Evolutionary conservation across 2,329 filamentous ascomycete species (phyloP).

Genomic region (Periglandula ipomoeae): DNA sequence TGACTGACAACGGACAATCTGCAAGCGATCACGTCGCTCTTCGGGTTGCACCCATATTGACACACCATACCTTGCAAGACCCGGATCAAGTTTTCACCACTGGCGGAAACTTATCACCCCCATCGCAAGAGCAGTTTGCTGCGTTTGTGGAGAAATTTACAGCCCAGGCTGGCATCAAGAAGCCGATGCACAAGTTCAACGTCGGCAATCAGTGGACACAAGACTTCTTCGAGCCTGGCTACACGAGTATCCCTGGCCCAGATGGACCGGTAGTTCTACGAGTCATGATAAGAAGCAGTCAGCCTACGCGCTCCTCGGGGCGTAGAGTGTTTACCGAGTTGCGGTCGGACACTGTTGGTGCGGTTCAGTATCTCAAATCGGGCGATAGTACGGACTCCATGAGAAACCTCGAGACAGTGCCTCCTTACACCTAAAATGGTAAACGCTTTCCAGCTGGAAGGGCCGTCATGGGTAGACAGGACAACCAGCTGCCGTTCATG

Average conservation of each 20-base stretch:
- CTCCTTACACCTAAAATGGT: slow-evolving; percentile 18
- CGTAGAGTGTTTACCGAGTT: slow-evolving; percentile 24
- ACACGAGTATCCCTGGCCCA: slow-evolving; percentile 29
- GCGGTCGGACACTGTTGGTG: slow-evolving; percentile 20
- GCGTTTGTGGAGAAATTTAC: not conserved
- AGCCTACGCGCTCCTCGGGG: slow-evolving; percentile 16
- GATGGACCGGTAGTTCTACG: slow-evolving; percentile 14
- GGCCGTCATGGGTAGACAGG: slow-evolving; percentile 12
- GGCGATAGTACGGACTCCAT: slow-evolving; percentile 13
- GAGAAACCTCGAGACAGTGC: slow-evolving; percentile 30
- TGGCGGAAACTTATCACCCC: no score
- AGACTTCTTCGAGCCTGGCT: slow-evolving; percentile 30
- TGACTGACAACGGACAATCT: slow-evolving; percentile 14
- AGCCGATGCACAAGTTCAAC: slow-evolving; percentile 6
- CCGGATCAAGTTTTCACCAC: slow-evolving; percentile 18
- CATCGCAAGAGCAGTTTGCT: not conserved
- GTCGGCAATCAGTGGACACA: slow-evolving; percentile 26
- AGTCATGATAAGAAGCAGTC: slow-evolving; percentile 20
- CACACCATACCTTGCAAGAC: slow-evolving; percentile 26
- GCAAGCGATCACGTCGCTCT: slow-evolving; percentile 21
- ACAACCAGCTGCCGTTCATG: slow-evolving; percentile 11
- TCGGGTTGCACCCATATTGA: slow-evolving; percentile 27
- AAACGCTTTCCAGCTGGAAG: slow-evolving; percentile 15
- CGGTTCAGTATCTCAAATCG: slow-evolving; percentile 17
- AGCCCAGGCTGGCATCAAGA: not conserved